Conservation (phyloP, 768 basidiomycete genomes). For the Termitomyces sp. region DNA sequence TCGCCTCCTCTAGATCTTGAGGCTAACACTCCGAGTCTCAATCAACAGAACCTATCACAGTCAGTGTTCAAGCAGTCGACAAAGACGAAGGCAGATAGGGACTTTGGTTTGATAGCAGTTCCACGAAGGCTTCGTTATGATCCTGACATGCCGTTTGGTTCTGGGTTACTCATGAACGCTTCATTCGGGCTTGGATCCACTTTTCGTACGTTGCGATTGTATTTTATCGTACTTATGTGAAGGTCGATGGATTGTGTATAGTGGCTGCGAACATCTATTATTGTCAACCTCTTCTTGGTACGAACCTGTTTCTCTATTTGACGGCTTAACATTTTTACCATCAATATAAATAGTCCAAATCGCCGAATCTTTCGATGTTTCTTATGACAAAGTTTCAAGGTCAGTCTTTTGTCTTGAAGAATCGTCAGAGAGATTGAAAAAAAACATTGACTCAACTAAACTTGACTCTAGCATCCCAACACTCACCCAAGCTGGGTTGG, state of each 20-base stretch:
- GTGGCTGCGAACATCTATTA: constrained; percentile 7
- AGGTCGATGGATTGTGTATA: not conserved
- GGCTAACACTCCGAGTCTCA: too few species aligned
- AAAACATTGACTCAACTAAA: not conserved
- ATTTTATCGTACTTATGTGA: not conserved
- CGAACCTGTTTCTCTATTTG: not conserved
- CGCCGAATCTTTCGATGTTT: constrained; percentile 5
- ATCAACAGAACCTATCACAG: not conserved
- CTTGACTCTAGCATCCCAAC: constrained; percentile 8
- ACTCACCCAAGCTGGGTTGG: constrained; percentile 10
- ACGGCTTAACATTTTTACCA: not conserved
- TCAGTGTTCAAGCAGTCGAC: not conserved
- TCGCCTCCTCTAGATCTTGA: not conserved
- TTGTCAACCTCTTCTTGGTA: constrained; percentile 7
- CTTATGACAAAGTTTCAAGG: constrained; percentile 8
- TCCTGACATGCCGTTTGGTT: constrained; percentile 5
- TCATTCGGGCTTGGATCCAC: constrained; percentile 7
- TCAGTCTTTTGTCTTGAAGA: not conserved
- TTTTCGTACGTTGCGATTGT: not conserved
- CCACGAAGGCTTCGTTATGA: constrained; percentile 9
- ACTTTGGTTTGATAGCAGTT: constrained; percentile 7
- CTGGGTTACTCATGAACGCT: constrained; percentile 6
- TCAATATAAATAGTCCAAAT: constrained; percentile 1
- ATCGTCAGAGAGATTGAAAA: not conserved
- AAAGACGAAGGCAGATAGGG: not conserved